Conservation (phyloP, 495 filamentous ascomycete genomes). For the Jackrogersella multiformis region DNA sequence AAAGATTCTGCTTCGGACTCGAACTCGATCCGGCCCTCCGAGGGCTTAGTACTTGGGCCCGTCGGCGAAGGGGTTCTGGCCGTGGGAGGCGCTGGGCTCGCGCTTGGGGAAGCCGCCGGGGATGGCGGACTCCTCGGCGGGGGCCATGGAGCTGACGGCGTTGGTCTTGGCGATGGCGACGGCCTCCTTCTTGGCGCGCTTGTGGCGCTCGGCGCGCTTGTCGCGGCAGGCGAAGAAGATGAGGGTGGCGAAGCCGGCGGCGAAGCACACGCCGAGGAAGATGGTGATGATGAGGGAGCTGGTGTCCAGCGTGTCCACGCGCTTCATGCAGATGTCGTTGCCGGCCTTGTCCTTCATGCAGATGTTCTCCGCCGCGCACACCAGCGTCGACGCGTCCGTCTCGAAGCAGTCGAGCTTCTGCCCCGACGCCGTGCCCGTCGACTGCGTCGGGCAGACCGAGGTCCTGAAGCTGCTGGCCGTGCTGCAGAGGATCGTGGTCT, state of each 20-base stretch:
- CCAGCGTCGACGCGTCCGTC: conserved; percentile 41
- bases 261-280: conserved; percentile 49
- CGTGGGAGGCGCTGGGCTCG: conserved; percentile 3
- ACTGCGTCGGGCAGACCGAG: conserved; percentile 49
- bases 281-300: conserved; percentile 55
- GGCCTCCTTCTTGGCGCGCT: conserved; percentile 46
- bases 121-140: neutral
- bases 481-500: conserved; percentile 47
- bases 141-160: conserved; percentile 34
- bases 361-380: conserved; percentile 57
- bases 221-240: conserved; percentile 56
- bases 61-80: conserved; percentile 27
- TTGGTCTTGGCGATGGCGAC: conserved; percentile 51
- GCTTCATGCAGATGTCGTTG: conserved; percentile 54
- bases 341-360: conserved; percentile 52
- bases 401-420: conserved; percentile 50
- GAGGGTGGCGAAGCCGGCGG: conserved; percentile 42
- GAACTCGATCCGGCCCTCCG: too few relatives aligned
- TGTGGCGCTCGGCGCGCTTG: conserved; percentile 45
- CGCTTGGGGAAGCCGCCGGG: neutral
- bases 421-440: conserved; percentile 46
- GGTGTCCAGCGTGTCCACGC: conserved; percentile 46
- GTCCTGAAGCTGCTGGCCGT: conserved; percentile 44
- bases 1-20: too few relatives aligned
- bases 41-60: conserved; percentile 11